phyloP scores from a whole-genome alignment of 208 protist species.

The Leishmania turanica region DNA sequence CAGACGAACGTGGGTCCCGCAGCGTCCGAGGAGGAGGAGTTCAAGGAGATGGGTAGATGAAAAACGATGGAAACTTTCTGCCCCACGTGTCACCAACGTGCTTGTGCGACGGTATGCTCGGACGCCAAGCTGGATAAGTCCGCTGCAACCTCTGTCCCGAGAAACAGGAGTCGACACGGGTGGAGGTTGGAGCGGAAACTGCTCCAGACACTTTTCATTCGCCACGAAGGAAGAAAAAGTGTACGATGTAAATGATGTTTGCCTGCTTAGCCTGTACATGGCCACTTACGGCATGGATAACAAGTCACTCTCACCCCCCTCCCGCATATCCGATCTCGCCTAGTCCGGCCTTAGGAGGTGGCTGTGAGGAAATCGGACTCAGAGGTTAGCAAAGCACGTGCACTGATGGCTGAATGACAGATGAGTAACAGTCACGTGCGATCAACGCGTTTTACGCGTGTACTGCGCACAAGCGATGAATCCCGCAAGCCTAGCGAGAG shows the following conservation, averaged over 20 bases:
- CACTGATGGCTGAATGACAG: neutral
- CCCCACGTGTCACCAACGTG: neutral
- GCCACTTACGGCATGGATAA: neutral
- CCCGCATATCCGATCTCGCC: neutral
- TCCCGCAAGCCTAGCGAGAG: neutral
- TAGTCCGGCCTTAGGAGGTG: neutral
- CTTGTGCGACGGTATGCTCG: neutral
- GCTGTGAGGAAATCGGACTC: neutral
- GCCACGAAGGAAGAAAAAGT: neutral
- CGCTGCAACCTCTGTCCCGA: neutral
- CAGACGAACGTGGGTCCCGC: neutral
- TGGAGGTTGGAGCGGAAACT: neutral
- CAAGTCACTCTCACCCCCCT: neutral
- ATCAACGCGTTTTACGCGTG: neutral
- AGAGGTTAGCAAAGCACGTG: neutral
- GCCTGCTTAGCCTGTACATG: neutral
- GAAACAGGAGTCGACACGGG: neutral
- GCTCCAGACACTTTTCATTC: neutral
- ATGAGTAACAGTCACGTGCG: neutral
- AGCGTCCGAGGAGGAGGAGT: neutral
- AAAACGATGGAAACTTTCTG: neutral
- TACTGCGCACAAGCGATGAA: neutral
- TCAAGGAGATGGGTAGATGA: neutral
- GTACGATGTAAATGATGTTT: neutral
- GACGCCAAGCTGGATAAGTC: neutral